These are phyloP conservation scores for Rhodomyrtus psidioides DNA, from an alignment of 441 rosid genomes.

Conservation along the genomic window DNA sequence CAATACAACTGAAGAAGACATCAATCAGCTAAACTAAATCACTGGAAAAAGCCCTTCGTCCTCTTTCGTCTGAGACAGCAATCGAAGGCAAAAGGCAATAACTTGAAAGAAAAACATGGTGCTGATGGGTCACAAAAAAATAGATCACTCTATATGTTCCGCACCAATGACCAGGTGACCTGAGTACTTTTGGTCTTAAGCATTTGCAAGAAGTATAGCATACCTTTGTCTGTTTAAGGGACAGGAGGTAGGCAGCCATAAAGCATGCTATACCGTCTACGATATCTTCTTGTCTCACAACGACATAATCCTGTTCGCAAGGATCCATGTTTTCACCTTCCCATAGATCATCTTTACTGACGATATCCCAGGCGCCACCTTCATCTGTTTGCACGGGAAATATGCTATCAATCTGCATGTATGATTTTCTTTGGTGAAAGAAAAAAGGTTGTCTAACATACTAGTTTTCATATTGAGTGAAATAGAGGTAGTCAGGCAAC, in stretches of 20 bases:
- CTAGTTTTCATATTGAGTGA: neutral
- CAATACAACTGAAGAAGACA: neutral
- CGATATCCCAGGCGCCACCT: constrained; percentile 80
- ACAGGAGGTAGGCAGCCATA: constrained; percentile 80
- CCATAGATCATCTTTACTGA: constrained; percentile 73
- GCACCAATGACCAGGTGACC: neutral
- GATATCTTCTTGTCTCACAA: constrained; percentile 92
- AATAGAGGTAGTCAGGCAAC: neutral
- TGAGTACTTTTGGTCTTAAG: neutral
- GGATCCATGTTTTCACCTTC: constrained; percentile 35
- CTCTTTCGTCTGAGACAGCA: neutral
- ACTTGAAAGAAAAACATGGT: neutral
- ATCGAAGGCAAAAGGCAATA: neutral
- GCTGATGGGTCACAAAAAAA: neutral
- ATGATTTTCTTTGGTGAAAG: neutral
- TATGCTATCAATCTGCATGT: neutral
- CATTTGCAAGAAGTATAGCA: neutral
- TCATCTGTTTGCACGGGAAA: constrained; percentile 46
- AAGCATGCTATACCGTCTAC: constrained; percentile 86
- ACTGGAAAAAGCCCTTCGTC: neutral
- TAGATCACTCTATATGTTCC: neutral
- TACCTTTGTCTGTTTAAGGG: constrained; percentile 90
- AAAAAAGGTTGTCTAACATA: neutral
- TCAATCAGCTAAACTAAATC: neutral
- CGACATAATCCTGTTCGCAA: constrained; percentile 68